Conservation (phyloP, 371 early-diverging fungal species). For the Rhizomucor miehei region DNA sequence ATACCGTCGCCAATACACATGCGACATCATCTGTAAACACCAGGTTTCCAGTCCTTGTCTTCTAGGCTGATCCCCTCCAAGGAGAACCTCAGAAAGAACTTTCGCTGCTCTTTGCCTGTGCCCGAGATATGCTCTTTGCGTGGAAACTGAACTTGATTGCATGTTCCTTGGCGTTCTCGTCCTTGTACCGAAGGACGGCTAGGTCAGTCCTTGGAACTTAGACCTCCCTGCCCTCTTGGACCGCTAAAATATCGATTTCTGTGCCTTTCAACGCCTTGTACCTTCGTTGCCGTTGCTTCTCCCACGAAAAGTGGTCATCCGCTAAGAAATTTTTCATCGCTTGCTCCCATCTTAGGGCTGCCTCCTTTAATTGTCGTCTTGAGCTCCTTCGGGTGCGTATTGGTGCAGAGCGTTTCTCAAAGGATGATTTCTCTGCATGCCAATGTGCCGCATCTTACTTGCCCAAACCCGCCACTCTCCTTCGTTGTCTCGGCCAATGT, state of each 20-base stretch:
- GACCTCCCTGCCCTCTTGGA: too few species aligned
- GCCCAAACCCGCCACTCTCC: conserved; percentile 1
- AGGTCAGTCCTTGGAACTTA: neutral
- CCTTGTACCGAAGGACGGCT: neutral
- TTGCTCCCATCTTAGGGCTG: neutral
- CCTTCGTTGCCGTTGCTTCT: neutral
- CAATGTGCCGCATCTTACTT: conserved; percentile 3
- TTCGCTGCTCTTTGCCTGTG: neutral
- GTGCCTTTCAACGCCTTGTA: too few species aligned
- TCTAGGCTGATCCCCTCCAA: neutral
- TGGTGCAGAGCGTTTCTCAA: neutral
- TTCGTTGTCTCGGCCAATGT: neutral
- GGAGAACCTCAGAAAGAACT: neutral
- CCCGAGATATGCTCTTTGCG: neutral
- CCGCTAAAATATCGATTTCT: too few species aligned
- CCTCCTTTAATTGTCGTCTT: neutral
- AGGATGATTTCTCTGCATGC: conserved; percentile 1
- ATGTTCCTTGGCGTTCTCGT: neutral
- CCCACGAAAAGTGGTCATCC: neutral
- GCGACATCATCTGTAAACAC: neutral
- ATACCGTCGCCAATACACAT: neutral
- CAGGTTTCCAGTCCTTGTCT: neutral
- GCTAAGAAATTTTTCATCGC: neutral
- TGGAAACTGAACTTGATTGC: neutral
- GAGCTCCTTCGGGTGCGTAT: neutral